Evolutionary conservation across 352 stramenopile species (phyloP).

Genomic region (Phytopythium cucurbitacearum): DNA sequence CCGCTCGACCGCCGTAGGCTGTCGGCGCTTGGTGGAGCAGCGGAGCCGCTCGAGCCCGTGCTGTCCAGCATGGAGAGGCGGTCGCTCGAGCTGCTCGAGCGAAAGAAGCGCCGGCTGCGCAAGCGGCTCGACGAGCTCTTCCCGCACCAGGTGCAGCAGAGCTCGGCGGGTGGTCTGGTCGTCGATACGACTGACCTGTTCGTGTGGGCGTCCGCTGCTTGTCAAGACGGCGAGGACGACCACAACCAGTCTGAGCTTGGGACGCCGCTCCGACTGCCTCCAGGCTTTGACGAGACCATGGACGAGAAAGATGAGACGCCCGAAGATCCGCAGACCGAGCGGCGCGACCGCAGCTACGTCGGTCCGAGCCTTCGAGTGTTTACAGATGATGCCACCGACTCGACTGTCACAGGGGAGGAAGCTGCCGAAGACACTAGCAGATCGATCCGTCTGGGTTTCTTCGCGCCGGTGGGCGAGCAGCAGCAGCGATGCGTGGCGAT

Average conservation of each 20-base stretch:
- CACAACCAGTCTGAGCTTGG: background rate
- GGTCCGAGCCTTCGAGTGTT: conserved; percentile 10
- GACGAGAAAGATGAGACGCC: conserved; percentile 2
- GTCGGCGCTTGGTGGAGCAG: no score
- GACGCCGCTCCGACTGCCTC: background rate
- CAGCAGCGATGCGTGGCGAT: conserved; percentile 36
- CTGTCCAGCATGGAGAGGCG: conserved; percentile 52
- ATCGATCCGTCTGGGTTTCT: conserved; percentile 39
- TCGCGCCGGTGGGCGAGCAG: conserved; percentile 26
- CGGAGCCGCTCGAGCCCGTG: background rate
- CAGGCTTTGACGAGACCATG: conserved; percentile 4
- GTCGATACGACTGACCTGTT: conserved; percentile 66
- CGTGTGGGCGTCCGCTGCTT: conserved; percentile 43
- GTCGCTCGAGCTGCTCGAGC: conserved; percentile 40
- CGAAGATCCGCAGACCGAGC: conserved; percentile 2
- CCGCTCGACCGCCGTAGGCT: conserved; percentile 39
- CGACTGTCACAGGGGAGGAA: background rate
- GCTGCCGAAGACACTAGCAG: background rate
- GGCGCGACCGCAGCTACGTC: no score
- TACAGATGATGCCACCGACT: conserved; percentile 2
- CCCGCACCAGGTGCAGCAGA: conserved; percentile 58
- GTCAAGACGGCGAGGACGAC: conserved; percentile 3
- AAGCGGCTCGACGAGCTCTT: conserved; percentile 66
- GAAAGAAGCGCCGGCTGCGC: conserved; percentile 57
- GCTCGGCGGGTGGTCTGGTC: conserved; percentile 38